phyloP scores from a whole-genome alignment of 805 yeast species.

The Nakazawaea populi region DNA sequence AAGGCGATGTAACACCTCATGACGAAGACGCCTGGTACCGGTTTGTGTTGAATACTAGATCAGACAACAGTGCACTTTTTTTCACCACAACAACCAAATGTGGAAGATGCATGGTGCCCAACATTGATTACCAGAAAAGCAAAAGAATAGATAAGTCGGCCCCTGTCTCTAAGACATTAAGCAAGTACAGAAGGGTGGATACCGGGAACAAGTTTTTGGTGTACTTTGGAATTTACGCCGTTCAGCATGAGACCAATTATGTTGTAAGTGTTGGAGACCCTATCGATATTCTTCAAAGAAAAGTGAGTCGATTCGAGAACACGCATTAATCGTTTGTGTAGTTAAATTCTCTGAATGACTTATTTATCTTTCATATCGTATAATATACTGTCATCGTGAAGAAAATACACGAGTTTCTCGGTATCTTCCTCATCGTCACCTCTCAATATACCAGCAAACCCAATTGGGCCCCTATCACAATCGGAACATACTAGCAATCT shows the following conservation, averaged over 20 bases:
- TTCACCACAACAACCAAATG: constrained; percentile 22
- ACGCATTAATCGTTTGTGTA: too few relatives aligned
- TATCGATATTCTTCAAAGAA: constrained; percentile 17
- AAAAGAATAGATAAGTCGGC: constrained; percentile 15
- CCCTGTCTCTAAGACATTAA: constrained; percentile 18
- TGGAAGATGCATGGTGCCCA: constrained; percentile 23
- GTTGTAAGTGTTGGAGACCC: constrained; percentile 19
- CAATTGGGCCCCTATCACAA: constrained; percentile 75
- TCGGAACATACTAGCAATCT: constrained; percentile 65
- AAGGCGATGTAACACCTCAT: constrained; percentile 14
- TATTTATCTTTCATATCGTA: constrained; percentile 22
- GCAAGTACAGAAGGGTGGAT: constrained; percentile 24
- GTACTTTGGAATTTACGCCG: constrained; percentile 23
- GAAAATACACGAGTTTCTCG: constrained; percentile 34
- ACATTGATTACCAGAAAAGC: constrained; percentile 14
- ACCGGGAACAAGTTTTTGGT: constrained; percentile 17
- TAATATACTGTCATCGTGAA: constrained; percentile 40
- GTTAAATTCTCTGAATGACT: too few relatives aligned
- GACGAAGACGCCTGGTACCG: constrained; percentile 21
- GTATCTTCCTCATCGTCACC: constrained; percentile 24
- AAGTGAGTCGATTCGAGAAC: constrained; percentile 5
- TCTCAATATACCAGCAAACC: constrained; percentile 46
- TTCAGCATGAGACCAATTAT: constrained; percentile 18
- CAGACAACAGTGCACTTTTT: constrained; percentile 8
- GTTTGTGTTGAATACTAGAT: constrained; percentile 15